Percentiles rank a stretch among this genome's conserved stretches.
These are phyloP conservation scores for Paramecium pentaurelia DNA, from an alignment of 73 alveolate genomes.

Conservation along the genomic window DNA sequence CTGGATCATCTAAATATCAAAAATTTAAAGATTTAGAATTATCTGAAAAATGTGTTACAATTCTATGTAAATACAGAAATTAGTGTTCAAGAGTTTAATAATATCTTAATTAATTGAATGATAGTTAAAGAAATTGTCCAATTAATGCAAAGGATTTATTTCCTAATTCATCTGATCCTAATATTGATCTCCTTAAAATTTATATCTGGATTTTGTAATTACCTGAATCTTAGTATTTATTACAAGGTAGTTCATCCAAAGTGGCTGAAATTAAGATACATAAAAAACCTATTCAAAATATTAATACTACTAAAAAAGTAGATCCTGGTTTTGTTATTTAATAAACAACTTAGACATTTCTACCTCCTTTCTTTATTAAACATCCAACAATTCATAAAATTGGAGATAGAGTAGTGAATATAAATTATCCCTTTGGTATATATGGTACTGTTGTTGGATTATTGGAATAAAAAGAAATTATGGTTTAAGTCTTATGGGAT, in stretches of 20 bases:
- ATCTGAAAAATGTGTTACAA: background rate
- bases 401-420: slow-evolving; percentile 48
- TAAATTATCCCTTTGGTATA: slow-evolving; percentile 50
- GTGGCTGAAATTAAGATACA: slow-evolving; percentile 43
- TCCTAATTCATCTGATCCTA: slow-evolving; percentile 47
- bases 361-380: slow-evolving; percentile 1
- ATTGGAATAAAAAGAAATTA: slow-evolving; percentile 2
- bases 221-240: background rate
- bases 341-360: background rate
- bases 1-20: background rate
- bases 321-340: background rate
- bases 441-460: slow-evolving; percentile 58
- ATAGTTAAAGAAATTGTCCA: background rate
- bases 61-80: slow-evolving; percentile 7
- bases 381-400: slow-evolving; percentile 38
- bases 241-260: slow-evolving; percentile 46
- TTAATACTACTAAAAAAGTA: background rate
- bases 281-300: background rate
- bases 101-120: background rate
- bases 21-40: slow-evolving; percentile 10
- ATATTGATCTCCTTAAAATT: slow-evolving; percentile 40
- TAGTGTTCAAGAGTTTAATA: slow-evolving; percentile 9
- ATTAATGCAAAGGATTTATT: background rate
- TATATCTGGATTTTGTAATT: slow-evolving; percentile 51
- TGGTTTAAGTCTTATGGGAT: slow-evolving; percentile 31